Evolutionary conservation across 345 rosid species (phyloP), one percentile per base, ranked within the genome.

Genomic region (Iberis pinnata): DNA sequence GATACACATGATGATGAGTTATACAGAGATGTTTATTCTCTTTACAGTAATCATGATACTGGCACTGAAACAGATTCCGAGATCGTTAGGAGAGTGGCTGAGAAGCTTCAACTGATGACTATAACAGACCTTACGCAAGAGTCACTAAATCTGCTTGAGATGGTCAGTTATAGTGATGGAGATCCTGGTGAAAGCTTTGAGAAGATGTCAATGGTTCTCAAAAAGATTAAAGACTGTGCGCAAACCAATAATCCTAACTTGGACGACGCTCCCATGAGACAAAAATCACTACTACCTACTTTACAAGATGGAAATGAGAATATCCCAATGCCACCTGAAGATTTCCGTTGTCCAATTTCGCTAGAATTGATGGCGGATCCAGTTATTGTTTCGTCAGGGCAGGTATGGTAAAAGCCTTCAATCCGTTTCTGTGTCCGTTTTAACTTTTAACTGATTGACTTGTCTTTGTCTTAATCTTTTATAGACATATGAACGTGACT

Each of bases 351-450:
- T 71, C 96, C 98, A 12, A 92, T 92, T 60, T 88, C 96, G 9
- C 70, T 92, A 64, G 96, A 92, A 67, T 70, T 92, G 76, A 92
- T 92, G 90, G 81, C 75, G 65, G 98, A 92, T 78, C 98, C 96
- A 43, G 95, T 88, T 56, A 92, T 92, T 74, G 98, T 92, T 59
- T 85, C 96, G 35, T 83, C 93, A 37, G 96, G 98, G 47, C 95
- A 92, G 90, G 98, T 92, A 80, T 20, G 52, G 50, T 20, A n/a
- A 29, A 18, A 40, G n/a, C n/a, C 51, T 64, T 45, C 39, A 22
- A 2, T 22, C 39, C n/a, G n/a, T n/a, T n/a, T n/a, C n/a, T n/a
- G n/a, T n/a, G n/a, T n/a, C n/a, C n/a, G n/a, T n/a, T n/a, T n/a
- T n/a, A n/a, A n/a, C n/a, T n/a, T n/a, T n/a, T n/a, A n/a, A n/a